These are phyloP conservation scores for Pleurostoma richardsiae DNA, from an alignment of 2,329 filamentous ascomycete species.

Conservation along the genomic window DNA sequence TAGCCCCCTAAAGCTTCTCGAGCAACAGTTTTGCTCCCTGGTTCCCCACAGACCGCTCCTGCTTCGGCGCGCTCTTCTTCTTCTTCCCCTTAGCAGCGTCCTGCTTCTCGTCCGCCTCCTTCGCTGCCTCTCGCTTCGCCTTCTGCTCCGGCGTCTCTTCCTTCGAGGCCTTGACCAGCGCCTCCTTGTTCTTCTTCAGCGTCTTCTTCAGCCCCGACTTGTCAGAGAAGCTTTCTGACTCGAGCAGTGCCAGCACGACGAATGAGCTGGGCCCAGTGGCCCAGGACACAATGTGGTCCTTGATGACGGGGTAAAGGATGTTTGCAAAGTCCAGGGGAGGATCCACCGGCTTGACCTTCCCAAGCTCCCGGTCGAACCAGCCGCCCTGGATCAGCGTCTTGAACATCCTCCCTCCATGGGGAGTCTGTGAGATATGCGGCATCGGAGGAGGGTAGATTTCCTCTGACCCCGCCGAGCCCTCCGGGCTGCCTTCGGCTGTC, in stretches of 20 bases:
- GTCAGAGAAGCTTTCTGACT: conserved; percentile 66
- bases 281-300: conserved; percentile 72
- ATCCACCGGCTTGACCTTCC: conserved; percentile 65
- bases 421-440: conserved; percentile 55
- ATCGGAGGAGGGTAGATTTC: conserved; percentile 28
- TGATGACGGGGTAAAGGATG: conserved; percentile 76
- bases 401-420: conserved; percentile 74
- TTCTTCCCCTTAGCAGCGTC: conserved; percentile 35
- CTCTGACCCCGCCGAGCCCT: conserved; percentile 27
- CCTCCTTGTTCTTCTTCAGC: conserved; percentile 69
- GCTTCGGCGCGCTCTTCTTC: conserved; percentile 35
- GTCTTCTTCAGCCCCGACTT: conserved; percentile 62
- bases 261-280: conserved; percentile 83
- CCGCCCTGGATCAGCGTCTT: conserved; percentile 90
- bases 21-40: conserved; percentile 57
- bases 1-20: conserved; percentile 40
- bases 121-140: conserved; percentile 32
- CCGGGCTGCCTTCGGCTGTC: conserved; percentile 53
- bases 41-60: conserved; percentile 48
- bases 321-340: conserved; percentile 77
- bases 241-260: conserved; percentile 75
- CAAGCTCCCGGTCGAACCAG: conserved; percentile 70
- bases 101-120: conserved; percentile 40
- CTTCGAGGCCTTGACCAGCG: conserved; percentile 61
- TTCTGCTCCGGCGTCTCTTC: conserved; percentile 52